Evolutionary conservation across 83 land plant species (phyloP).

Genomic region (Thuja plicata): DNA sequence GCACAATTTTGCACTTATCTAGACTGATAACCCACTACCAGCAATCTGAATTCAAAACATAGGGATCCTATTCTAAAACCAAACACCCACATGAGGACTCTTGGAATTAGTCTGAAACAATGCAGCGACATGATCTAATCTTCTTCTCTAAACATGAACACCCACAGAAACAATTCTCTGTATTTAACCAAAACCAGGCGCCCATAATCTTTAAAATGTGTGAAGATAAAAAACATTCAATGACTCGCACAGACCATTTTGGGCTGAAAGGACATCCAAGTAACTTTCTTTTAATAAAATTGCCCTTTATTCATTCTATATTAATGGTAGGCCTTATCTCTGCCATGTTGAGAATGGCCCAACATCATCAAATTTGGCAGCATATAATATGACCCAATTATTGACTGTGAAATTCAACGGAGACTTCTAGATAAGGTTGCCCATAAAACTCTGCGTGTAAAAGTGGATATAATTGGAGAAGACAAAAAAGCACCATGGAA

Average conservation of each 20-base stretch:
- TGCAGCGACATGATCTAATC: not conserved
- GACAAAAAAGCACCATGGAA: too few relatives aligned
- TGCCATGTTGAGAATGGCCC: not conserved
- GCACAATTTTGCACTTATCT: not conserved
- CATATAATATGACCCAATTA: not conserved
- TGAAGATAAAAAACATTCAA: not conserved
- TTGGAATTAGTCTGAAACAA: not conserved
- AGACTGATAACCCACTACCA: not conserved
- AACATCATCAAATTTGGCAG: not conserved
- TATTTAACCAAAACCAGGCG: not conserved
- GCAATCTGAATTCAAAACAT: not conserved
- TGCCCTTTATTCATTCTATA: too few relatives aligned
- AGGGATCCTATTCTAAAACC: not conserved
- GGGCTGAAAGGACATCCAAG: too few relatives aligned
- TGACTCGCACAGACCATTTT: not conserved
- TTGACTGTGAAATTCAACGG: not conserved
- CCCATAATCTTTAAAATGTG: not conserved
- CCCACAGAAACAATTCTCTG: not conserved
- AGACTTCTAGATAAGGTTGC: not conserved
- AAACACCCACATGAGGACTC: not conserved
- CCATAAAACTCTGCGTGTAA: too few relatives aligned
- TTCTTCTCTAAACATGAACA: not conserved
- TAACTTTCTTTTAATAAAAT: too few relatives aligned
- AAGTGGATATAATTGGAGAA: too few relatives aligned
- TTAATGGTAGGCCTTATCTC: too few relatives aligned